Percentiles rank a stretch among this genome's conserved stretches.
These are phyloP conservation scores for Teunomyces barrocoloradensis DNA, from an alignment of 805 yeast species.

Conservation along the genomic window DNA sequence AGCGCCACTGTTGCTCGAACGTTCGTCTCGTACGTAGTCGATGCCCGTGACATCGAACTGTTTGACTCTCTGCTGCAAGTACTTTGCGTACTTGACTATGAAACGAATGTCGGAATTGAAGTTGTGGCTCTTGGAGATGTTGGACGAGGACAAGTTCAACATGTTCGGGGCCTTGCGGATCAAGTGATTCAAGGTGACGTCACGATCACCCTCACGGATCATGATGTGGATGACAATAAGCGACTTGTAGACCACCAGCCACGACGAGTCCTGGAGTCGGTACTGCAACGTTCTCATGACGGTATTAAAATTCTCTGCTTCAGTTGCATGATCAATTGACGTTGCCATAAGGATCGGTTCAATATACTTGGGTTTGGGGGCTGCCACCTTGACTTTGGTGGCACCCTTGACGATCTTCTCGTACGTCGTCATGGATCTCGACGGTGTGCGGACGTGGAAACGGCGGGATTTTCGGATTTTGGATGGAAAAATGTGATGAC, in stretches of 20 bases:
- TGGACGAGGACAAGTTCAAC: constrained; percentile 43
- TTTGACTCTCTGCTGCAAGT: constrained; percentile 63
- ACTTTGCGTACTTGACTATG: constrained; percentile 66
- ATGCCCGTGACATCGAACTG: constrained; percentile 63
- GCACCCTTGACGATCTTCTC: constrained; percentile 70
- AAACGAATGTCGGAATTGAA: constrained; percentile 50
- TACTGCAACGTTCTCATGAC: constrained; percentile 63
- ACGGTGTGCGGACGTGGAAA: not conserved
- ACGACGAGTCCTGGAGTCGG: constrained; percentile 75
- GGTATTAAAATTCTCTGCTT: constrained; percentile 55
- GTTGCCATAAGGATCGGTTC: constrained; percentile 86
- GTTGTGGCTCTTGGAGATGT: constrained; percentile 37
- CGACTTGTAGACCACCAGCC: constrained; percentile 89
- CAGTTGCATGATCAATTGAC: constrained; percentile 41
- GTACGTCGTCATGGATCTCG: constrained; percentile 53
- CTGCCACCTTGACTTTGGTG: constrained; percentile 67
- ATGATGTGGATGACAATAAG: constrained; percentile 82
- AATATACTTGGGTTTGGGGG: constrained; percentile 95
- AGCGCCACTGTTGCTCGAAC: constrained; percentile 40
- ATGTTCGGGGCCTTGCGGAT: constrained; percentile 46
- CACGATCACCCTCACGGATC: constrained; percentile 87
- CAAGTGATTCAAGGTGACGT: constrained; percentile 65
- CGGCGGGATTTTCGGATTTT: constrained; percentile 1
- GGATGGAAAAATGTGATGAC: not conserved
- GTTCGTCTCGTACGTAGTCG: constrained; percentile 78